Percentiles rank a stretch among this genome's conserved stretches.
Conservation (phyloP, 306 rosid species). For the Cicer bijugum region DNA sequence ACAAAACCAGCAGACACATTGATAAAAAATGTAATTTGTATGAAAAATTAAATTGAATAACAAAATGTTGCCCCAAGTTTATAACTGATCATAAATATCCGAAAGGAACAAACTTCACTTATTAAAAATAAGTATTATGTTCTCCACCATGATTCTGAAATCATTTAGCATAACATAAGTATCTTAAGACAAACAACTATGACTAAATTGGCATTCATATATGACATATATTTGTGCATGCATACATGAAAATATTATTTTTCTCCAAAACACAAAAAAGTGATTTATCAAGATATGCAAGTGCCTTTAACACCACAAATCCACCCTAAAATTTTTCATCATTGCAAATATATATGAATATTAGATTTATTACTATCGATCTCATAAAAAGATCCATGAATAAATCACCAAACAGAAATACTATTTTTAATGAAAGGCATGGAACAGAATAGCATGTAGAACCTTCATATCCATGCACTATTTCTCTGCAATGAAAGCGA, state of each 20-base stretch:
- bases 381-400: not conserved
- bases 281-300: conserved; percentile 1
- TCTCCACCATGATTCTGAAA: conserved; percentile 43
- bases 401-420: not conserved
- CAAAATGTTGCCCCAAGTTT: conserved; percentile 23
- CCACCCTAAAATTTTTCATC: not conserved
- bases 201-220: conserved; percentile 23
- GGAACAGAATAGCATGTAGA: conserved; percentile 13
- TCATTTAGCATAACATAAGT: conserved; percentile 27
- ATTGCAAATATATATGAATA: conserved; percentile 27
- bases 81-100: conserved; percentile 30
- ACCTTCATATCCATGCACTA: conserved; percentile 20
- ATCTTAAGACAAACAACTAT: conserved; percentile 3
- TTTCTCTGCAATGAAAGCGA: not conserved
- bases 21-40: not conserved
- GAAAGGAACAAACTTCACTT: conserved; percentile 6
- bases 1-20: not conserved
- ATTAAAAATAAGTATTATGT: conserved; percentile 7
- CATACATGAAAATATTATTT: conserved; percentile 4
- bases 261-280: not conserved
- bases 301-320: conserved; percentile 26
- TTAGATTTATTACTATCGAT: conserved; percentile 4
- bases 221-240: conserved; percentile 5
- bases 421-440: conserved; percentile 19
- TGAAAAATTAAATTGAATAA: not conserved